Conservation (phyloP, 2,329 filamentous ascomycete genomes). For the Claviceps monticola region DNA sequence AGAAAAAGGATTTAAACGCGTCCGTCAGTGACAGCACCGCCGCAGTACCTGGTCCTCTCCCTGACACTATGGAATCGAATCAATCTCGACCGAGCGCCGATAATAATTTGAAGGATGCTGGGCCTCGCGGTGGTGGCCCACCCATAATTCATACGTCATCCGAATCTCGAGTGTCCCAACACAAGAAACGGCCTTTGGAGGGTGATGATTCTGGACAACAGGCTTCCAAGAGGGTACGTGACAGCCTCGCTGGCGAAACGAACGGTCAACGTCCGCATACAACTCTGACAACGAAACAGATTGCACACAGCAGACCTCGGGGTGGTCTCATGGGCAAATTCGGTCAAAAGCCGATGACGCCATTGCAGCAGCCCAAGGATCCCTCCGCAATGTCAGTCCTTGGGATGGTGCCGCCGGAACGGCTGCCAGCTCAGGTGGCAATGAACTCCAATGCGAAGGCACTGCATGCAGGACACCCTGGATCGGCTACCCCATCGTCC, state of each 20-base stretch:
- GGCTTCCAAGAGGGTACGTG: constrained; percentile 28
- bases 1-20: not conserved
- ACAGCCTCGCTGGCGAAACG: not conserved
- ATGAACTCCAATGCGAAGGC: constrained; percentile 6
- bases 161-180: constrained; percentile 10
- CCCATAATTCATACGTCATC: constrained; percentile 27
- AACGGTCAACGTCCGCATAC: constrained; percentile 1
- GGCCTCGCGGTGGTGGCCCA: constrained; percentile 15
- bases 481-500: constrained; percentile 10
- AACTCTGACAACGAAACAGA: constrained; percentile 16
- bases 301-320: constrained; percentile 17
- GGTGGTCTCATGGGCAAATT: constrained; percentile 24
- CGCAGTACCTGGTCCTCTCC: not conserved
- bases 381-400: constrained; percentile 39
- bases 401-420: constrained; percentile 31
- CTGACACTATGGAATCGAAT: constrained; percentile 4
- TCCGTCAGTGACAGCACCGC: not conserved
- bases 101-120: constrained; percentile 3
- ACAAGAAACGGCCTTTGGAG: constrained; percentile 32
- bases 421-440: constrained; percentile 19
- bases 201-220: constrained; percentile 18
- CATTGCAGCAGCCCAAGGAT: constrained; percentile 24
- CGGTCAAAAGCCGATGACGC: constrained; percentile 16
- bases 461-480: constrained; percentile 10
- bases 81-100: not conserved